Base-by-base conservation (phyloP, 345 rosid genomes). In the Noccaea caerulescens region DNA sequence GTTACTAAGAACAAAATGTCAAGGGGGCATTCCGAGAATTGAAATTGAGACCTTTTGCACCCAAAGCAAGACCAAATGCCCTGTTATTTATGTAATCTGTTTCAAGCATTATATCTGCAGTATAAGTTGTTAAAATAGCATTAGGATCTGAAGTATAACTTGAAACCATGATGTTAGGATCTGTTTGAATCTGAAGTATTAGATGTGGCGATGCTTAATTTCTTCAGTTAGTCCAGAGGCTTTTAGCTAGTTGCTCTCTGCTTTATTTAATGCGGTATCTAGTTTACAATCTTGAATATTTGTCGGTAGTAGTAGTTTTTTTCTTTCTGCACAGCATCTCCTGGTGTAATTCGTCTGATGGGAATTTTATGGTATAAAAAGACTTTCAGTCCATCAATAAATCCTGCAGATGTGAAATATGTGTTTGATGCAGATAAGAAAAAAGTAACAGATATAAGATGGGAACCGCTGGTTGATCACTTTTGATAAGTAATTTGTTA, bases 401-500 rank as follows among this genome's bases (percentile, higher is more conserved):
- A 82, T 79, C 84, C 86, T 41, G 81, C 79, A 16, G 92, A 91
- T 81, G 89, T 86, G 10, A 90, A 88, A 54, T 85, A 76, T 77
- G 30, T 84, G 64, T 66, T 88, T 34, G 82, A 80, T 87, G 88
- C n/a, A 14, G 58, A 27, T 27, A 27, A 27, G 33, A 12, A 55
- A 66, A 32, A 27, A 11, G 37, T 27, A 27, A 3, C 4, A 27
- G 30, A 27, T 27, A 27, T 27, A 27, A 27, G 30, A 27, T 27
- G 30, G 57, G 13, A 10, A 27, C 37, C 0, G 57, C 32, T 58
- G 14, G 61, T 33, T 57, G 1, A 52, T 45, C 47, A 50, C 33
- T 65, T 20, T 41, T 16, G 46, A 47, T 38, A 46, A 66, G 37
- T 54, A 10, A 27, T 14, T 12, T 68, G 20, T 58, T 54, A 79